Evolutionary conservation across 139 green algal genomes (phyloP), one percentile per base, ranked within the genome.

Genomic region (Tetraselmis striata): DNA sequence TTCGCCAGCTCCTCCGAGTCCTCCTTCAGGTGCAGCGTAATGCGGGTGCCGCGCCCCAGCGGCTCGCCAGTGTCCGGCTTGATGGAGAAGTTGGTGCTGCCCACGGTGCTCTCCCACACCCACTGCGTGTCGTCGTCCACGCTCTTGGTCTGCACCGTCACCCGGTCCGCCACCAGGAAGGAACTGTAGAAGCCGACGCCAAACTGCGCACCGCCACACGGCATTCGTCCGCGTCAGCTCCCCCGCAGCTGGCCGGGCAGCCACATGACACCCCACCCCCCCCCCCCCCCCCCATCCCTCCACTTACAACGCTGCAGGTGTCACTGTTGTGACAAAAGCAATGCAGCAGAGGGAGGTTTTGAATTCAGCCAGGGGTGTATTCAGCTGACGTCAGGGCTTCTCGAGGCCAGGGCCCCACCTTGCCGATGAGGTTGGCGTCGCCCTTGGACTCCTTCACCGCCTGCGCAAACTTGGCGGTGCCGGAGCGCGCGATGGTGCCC

Each of bases 181-280:
- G 95, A 91, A 0, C 93, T 98, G 91, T 99, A 99, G 89, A 99
- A 99, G 77, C 97, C 97, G 24, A 99, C 97, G 80, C 97, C 97
- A 92, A 99, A 99, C 90, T 98, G 94, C 74, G 83, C 82, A n/a
- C 87, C 18, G 11, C 5, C 18, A 67, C n/a, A n/a, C n/a, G n/a
- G n/a, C n/a, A n/a, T n/a, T n/a, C n/a, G n/a, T n/a, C n/a, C n/a
- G n/a, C n/a, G n/a, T n/a, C n/a, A n/a, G n/a, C n/a, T n/a, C n/a
- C n/a, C n/a, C n/a, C n/a, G n/a, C 22, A 75, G 59, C 22, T n/a
- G 59, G 59, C 22, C 23, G 23, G 23, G n/a, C n/a, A n/a, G n/a
- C n/a, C n/a, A n/a, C n/a, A n/a, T n/a, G n/a, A n/a, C n/a, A n/a
- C n/a, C n/a, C n/a, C n/a, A n/a, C n/a, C n/a, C n/a, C n/a, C n/a